Evolutionary conservation across 2,329 filamentous ascomycete species (phyloP).

Genomic region (Aureobasidium sp.): DNA sequence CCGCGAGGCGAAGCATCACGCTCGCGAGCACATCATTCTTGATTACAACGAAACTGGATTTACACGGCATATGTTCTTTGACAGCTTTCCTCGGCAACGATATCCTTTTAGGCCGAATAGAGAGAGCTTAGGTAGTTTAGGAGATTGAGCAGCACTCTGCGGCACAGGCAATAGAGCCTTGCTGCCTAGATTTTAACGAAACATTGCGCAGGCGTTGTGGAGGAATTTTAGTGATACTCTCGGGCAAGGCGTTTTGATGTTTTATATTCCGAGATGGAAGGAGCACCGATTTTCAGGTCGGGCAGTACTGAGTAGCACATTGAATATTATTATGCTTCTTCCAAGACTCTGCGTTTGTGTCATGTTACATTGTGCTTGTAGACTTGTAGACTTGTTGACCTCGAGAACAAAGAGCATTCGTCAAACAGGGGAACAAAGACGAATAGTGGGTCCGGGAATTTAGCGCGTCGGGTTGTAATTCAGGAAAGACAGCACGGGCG

Average conservation of each 20-base stretch:
- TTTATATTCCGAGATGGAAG: not conserved
- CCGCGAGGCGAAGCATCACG: not conserved
- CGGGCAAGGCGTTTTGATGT: not conserved
- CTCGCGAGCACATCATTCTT: conserved; percentile 1
- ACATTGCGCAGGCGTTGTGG: conserved; percentile 10
- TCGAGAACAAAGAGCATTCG: not conserved
- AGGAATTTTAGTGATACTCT: not conserved
- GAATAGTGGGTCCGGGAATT: not conserved
- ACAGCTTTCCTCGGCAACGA: not conserved
- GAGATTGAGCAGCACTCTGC: not conserved
- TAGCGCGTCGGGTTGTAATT: not conserved
- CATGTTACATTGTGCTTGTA: not conserved
- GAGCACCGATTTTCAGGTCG: not conserved
- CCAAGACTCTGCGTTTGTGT: not conserved
- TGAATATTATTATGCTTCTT: not conserved
- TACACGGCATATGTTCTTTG: conserved; percentile 2
- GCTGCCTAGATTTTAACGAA: conserved; percentile 8
- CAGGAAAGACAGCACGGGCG: conserved; percentile 1
- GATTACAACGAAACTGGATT: conserved; percentile 7
- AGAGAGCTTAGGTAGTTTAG: not conserved
- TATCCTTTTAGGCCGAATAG: conserved; percentile 5
- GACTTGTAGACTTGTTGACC: not conserved
- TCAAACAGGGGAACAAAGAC: not conserved
- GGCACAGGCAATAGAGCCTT: not conserved
- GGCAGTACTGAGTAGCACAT: not conserved